These are phyloP conservation scores for Tolypocladium endophyticum DNA, from an alignment of 2,329 filamentous ascomycete species.

Conservation along the genomic window DNA sequence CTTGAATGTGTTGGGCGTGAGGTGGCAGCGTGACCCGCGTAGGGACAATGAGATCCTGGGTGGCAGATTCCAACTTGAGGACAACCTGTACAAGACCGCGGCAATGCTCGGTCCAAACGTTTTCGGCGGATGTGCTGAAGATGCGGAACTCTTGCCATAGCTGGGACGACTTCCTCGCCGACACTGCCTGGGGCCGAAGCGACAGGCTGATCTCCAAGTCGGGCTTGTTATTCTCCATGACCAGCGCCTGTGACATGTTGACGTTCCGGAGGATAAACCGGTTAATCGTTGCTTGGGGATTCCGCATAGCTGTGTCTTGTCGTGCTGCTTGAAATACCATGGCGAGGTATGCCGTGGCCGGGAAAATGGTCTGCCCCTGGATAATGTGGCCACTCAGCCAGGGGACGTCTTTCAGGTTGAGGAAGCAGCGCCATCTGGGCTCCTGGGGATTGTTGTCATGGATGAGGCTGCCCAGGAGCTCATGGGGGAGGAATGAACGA, in stretches of 20 bases:
- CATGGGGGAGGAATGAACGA: constrained; percentile 1
- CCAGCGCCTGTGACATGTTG: constrained; percentile 8
- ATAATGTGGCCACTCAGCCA: constrained; percentile 27
- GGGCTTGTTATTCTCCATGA: constrained; percentile 3
- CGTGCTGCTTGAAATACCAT: constrained; percentile 16
- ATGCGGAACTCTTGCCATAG: constrained; percentile 14
- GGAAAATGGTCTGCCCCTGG: constrained; percentile 23
- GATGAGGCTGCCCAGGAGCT: constrained; percentile 5
- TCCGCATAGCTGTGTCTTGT: constrained; percentile 9
- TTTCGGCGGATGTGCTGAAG: constrained; percentile 7
- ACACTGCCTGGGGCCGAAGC: constrained; percentile 6
- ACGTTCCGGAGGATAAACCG: constrained; percentile 12
- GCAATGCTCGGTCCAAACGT: constrained; percentile 15
- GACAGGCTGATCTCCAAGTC: constrained; percentile 10
- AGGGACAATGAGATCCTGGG: constrained; percentile 2
- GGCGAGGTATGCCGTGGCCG: constrained; percentile 23
- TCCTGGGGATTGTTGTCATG: constrained; percentile 6
- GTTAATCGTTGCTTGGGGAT: constrained; percentile 3
- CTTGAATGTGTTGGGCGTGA: not conserved
- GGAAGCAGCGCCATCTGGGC: constrained; percentile 7
- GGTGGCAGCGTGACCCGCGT: constrained; percentile 2
- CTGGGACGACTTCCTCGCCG: constrained; percentile 6
- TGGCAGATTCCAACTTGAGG: not conserved
- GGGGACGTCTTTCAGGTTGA: not conserved
- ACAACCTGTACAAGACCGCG: constrained; percentile 12